These are phyloP conservation scores for Diaporthe vexans DNA, from an alignment of 2,329 filamentous ascomycete genomes.

Conservation along the genomic window DNA sequence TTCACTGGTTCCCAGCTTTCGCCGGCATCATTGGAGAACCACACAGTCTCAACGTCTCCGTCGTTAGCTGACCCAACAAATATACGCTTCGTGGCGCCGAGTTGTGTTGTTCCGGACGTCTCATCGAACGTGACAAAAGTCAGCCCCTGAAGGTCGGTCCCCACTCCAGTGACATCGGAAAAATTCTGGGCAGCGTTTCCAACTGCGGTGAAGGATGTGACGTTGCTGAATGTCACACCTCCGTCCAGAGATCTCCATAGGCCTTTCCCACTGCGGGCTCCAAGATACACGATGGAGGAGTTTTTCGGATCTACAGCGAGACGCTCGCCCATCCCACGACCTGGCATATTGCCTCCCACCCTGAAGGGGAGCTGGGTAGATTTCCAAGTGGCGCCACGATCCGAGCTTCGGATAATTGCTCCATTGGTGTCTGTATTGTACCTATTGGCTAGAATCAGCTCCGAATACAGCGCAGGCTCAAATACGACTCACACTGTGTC, in stretches of 20 bases:
- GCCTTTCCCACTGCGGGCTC: constrained; percentile 69
- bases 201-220: constrained; percentile 64
- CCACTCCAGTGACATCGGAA: constrained; percentile 58
- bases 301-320: constrained; percentile 70
- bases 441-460: constrained; percentile 34
- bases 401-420: constrained; percentile 66
- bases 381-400: constrained; percentile 66
- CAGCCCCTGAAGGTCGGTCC: constrained; percentile 62
- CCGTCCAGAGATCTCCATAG: constrained; percentile 70
- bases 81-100: constrained; percentile 66
- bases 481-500: constrained; percentile 55
- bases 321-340: constrained; percentile 69
- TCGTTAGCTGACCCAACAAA: constrained; percentile 70
- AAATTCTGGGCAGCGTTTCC: constrained; percentile 63
- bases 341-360: constrained; percentile 73
- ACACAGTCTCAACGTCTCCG: constrained; percentile 62
- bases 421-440: constrained; percentile 62
- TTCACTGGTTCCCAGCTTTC: constrained; percentile 63
- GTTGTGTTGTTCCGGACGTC: constrained; percentile 57
- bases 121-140: constrained; percentile 69
- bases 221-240: constrained; percentile 65
- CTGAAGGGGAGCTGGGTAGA: constrained; percentile 67
- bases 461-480: neutral
- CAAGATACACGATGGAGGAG: constrained; percentile 69
- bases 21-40: constrained; percentile 67